Evolutionary conservation across 1,139 yeast genomes (phyloP), one percentile per base, ranked within the genome.

Genomic region (Magnusiomyces tetraspermus): DNA sequence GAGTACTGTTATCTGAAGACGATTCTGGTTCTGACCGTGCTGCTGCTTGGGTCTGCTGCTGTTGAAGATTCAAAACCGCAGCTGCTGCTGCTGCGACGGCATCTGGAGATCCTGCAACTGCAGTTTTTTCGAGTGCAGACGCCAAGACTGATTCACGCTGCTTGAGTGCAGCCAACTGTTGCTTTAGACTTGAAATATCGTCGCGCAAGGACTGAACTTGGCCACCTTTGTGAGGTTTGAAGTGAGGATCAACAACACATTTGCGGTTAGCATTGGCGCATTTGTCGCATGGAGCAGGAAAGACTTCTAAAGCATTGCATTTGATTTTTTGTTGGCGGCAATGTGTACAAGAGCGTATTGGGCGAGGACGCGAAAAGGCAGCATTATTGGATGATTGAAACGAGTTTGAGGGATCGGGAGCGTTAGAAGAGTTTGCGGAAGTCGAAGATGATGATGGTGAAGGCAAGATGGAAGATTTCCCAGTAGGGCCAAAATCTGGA

Each of bases 261-360:
- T 77, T 78, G 44, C 89, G 73, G 1, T 81, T 83, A 86, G 85
- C 84, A 62, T 84, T 75, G 49, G 80, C 83, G 68, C 97, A 90
- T 55, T 96, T 70, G 33, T 83, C 78, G 67, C 97, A 90, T 0
- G 96, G 87, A 15, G 75, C 74, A 1, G 97, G 97, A 60, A 78
- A 85, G 57, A 83, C 81, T 26, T 85, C 92, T 2, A 87, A 78
- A 0, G 97, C 97, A 64, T 90, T 87, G 69, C 97, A 90, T 63
- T 85, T 85, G 69, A 89, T 88, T 68, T 90, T 90, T 66, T 89
- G 97, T 65, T 90, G 97, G 52, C 97, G 80, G 66, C 97, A 90
- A 63, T 88, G 94, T 0, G 96, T 86, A 65, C 97, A 90, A 2
- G 95, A 85, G 0, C 96, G 85, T 1, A 89, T 95, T 0, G 96